phyloP scores from a whole-genome alignment of 495 filamentous ascomycete genomes.

The Entonaema liquescens region DNA sequence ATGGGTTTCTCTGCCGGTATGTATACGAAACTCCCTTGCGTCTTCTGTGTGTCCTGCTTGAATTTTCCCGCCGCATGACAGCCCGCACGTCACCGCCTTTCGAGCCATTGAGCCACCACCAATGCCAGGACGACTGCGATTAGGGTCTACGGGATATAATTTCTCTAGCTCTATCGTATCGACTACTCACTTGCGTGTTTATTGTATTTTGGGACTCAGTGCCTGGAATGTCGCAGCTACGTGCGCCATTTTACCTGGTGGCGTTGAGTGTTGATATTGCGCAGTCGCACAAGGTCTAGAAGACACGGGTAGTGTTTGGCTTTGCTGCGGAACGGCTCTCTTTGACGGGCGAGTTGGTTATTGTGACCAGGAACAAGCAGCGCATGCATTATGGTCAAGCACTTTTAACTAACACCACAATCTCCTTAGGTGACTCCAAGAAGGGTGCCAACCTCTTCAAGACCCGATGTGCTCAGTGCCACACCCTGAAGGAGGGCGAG shows the following conservation, averaged over 20 bases:
- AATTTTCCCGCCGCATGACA: constrained; percentile 20
- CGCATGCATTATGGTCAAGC: background rate
- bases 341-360: background rate
- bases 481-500: constrained; percentile 86
- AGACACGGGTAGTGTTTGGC: background rate
- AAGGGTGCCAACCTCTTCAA: constrained; percentile 99
- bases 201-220: constrained; percentile 11
- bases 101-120: constrained; percentile 44
- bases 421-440: constrained; percentile 79
- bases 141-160: constrained; percentile 21
- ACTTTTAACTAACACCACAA: constrained; percentile 46
- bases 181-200: background rate
- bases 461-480: constrained; percentile 98
- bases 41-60: constrained; percentile 25
- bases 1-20: constrained; percentile 56
- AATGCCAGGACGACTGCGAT: constrained; percentile 22
- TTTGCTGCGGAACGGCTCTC: background rate
- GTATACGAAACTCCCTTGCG: constrained; percentile 34
- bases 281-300: constrained; percentile 1
- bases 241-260: constrained; percentile 52
- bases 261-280: background rate
- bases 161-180: constrained; percentile 23
- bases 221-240: constrained; percentile 5
- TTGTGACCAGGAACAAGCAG: background rate
- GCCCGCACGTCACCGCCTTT: constrained; percentile 22